Base-by-base conservation (phyloP, 2,329 filamentous ascomycete species). In the Xylariaceae sp. region DNA sequence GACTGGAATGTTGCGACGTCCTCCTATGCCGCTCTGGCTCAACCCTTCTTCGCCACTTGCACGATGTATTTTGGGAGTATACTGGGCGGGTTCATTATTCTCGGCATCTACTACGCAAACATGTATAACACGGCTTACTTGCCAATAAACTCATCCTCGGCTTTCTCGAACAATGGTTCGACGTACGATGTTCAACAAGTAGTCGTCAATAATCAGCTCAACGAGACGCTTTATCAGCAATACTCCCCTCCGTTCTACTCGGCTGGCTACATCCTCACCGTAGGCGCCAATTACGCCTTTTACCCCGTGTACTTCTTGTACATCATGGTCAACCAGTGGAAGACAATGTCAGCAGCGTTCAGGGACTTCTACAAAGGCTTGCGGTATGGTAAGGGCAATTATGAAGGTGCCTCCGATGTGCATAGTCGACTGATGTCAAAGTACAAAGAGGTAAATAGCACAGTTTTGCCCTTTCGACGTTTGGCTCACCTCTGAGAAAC, bases 1-100 rank as follows among this genome's bases (percentile, higher is more conserved):
- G 73, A 77, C 54, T 73, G 69, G 64, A 76, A 75, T 37, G 59
- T 68, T 17, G n/a, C n/a, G n/a, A n/a, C n/a, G n/a, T 34, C 31
- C 31, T 9, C 9, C 31, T 68, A 64, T 38, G 63, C 60, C 0
- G 61, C 66, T 0, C 59, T 69, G 6, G 53, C 58, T 0, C 53
- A 59, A 39, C 69, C 69, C 0, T 72, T 71, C 37, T 70, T 70
- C 42, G n/a, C n/a, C n/a, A 66, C 41, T 8, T 64, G 40, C 55
- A 71, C 54, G 45, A 63, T 40, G 42, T 67, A 39, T 56, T 62
- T n/a, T n/a, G n/a, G n/a, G n/a, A n/a, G n/a, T n/a, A n/a, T n/a
- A n/a, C n/a, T n/a, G n/a, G 64, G 61, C 2, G 68, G 62, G 0
- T 39, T 64, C 4, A 57, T 69, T n/a, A 67, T 71, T 4, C 8